Percentiles rank a stretch among this genome's conserved stretches.
Conservation (phyloP, 352 stramenopile species). For the Globisporangium alternatum region DNA sequence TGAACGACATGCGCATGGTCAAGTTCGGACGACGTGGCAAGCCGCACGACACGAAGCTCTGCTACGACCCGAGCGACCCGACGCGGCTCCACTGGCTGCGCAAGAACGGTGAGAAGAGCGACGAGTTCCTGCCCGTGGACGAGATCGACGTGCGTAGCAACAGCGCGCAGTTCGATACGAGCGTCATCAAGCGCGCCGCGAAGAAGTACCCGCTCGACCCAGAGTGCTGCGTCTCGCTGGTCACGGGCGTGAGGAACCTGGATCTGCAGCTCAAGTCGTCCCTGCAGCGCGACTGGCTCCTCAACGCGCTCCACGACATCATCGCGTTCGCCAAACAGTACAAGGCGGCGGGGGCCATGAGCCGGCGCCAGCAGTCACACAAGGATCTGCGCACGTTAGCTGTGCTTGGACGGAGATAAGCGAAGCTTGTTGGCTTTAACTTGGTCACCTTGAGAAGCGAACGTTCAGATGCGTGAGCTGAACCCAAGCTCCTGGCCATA, state of each 20-base stretch:
- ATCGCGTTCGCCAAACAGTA: conserved; percentile 68
- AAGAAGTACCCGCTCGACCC: conserved; percentile 40
- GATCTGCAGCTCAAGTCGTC: conserved; percentile 63
- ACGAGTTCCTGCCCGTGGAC: conserved; percentile 55
- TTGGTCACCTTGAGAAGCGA: not conserved
- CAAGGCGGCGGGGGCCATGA: conserved; percentile 33
- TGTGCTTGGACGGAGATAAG: conserved; percentile 3
- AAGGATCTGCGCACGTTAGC: not conserved
- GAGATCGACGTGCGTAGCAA: conserved; percentile 36
- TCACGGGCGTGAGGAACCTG: conserved; percentile 46
- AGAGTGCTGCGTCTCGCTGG: conserved; percentile 49
- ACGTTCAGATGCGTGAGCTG: not conserved
- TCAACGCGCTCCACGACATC: conserved; percentile 61
- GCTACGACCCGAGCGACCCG: conserved; percentile 63
- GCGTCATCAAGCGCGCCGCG: conserved; percentile 48
- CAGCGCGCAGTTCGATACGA: conserved; percentile 24
- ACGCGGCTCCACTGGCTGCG: conserved; percentile 70
- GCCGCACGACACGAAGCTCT: conserved; percentile 65
- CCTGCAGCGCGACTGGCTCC: conserved; percentile 75
- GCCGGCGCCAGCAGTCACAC: conserved; percentile 11
- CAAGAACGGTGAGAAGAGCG: conserved; percentile 73
- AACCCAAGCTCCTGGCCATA: not conserved
- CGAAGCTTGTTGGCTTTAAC: not conserved
- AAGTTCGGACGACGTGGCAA: conserved; percentile 75
- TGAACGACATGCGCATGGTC: conserved; percentile 65